A percentile compares a stretch with the other conserved stretches of the same genome.
Conservation (phyloP, 2,329 filamentous ascomycete species). For the Thielaviopsis musarum region DNA sequence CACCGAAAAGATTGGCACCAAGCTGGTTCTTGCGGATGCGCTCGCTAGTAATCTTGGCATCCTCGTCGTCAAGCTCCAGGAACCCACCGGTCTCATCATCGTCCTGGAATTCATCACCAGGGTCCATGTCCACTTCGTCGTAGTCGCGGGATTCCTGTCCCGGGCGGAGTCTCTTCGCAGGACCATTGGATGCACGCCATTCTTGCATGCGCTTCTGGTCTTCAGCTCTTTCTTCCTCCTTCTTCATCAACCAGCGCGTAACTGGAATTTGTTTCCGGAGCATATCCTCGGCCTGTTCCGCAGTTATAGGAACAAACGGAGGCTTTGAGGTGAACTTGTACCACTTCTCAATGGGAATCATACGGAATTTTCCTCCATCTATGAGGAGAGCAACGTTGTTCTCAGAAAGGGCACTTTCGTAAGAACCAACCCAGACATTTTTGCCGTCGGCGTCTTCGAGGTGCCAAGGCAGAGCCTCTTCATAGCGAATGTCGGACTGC, state of each 20-base stretch:
- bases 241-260: conserved; percentile 64
- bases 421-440: conserved; percentile 83
- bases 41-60: conserved; percentile 53
- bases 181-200: conserved; percentile 10
- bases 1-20: conserved; percentile 69
- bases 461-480: conserved; percentile 93
- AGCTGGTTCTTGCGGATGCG: conserved; percentile 66
- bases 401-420: conserved; percentile 76
- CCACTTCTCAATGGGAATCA: conserved; percentile 90
- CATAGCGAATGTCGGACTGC: conserved; percentile 60
- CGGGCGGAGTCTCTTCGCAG: conserved; percentile 4
- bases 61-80: conserved; percentile 68
- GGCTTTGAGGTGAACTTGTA: conserved; percentile 76
- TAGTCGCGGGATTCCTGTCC: conserved; percentile 32
- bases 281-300: conserved; percentile 71
- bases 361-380: conserved; percentile 52
- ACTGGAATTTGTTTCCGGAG: conserved; percentile 66
- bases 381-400: conserved; percentile 68
- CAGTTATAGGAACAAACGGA: conserved; percentile 57
- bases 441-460: conserved; percentile 92
- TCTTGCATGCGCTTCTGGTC: conserved; percentile 44
- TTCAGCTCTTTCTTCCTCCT: conserved; percentile 37
- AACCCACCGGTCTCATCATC: conserved; percentile 67
- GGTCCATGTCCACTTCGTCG: conserved; percentile 45
- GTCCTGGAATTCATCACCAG: conserved; percentile 65